Base-by-base conservation (phyloP, 2,329 filamentous ascomycete species). In the Trichoderma arundinaceum region DNA sequence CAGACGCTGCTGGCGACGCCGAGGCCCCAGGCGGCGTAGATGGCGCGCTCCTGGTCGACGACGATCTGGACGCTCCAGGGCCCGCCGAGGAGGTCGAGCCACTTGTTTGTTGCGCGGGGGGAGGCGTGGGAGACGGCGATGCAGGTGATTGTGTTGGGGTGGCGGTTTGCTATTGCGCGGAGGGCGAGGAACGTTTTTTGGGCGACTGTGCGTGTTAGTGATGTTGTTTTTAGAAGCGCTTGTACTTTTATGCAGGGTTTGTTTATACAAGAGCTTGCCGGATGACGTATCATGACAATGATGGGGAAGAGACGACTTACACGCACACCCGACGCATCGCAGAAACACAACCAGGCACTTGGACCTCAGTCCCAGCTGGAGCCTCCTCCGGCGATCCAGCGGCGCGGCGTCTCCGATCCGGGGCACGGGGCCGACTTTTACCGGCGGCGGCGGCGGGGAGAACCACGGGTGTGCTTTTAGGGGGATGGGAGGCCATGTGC, bases 111-210 rank as follows among this genome's bases (percentile, higher is more conserved):
- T 35, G 86, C 85, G 22, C 80, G 77, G 4, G 78, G 74, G 8
- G 85, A 87, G 44, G 86, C 83, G 76, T 88, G 86, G 28, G 85
- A 88, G 58, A 88, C 78, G 68, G 86, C 85, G 64, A 88, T 78
- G 77, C 85, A 88, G 66, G 79, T 80, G 10, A 88, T 76, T 48
- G 77, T 76, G 70, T 75, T 74, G 59, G 81, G 77, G 69, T 85
- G 79, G 58, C 81, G 82, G 74, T 83, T 84, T 12, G 84, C 81
- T 65, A 88, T 79, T 49, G 82, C 77, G 58, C 85, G 84, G 62
- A 88, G 80, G 67, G 80, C 77, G 66, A 87, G 77, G 71, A 88
- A 88, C 5, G 84, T 82, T 70, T 86, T 83, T 70, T 85, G 83
- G 19, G 84, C 84, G 72, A 86, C 83, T 85, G 64, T 39, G 10